Evolutionary conservation across 495 filamentous ascomycete species (phyloP), one percentile per base, ranked within the genome.

Genomic region (Hypoxylon trugodes): DNA sequence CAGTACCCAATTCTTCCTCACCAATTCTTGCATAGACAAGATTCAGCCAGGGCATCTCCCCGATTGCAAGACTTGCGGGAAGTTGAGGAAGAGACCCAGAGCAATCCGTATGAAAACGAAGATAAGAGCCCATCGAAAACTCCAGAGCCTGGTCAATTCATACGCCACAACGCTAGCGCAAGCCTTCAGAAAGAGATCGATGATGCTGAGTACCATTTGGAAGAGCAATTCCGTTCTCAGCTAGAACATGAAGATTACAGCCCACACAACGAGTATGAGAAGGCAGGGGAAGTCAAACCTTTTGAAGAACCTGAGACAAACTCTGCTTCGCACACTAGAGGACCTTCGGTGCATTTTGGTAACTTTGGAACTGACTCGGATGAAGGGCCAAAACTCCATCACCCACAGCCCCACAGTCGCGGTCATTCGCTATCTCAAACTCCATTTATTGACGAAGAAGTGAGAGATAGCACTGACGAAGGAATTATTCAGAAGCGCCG

Each of bases 121-220:
- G 64, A 55, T 22, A 78, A 84, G 65, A 82, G 73, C 22, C 76
- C 77, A 1, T 76, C 79, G 2, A 79, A 81, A 59, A 79, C 76
- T 1, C 79, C 81, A 2, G 81, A 83, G 59, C 77, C 79, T 0
- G 57, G 35, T 13, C 59, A 66, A 15, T 77, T 77, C 37, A 59
- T 74, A 25, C 71, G 63, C 26, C 81, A 74, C 64, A 83, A 78
- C 25, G 75, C 74, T 38, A 69, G 65, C 56, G 72, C 79, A 32
- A 90, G 84, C 26, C 79, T 97, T 22, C 91, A 97, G 73, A 87
- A 88, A 68, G 92, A 96, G 61, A 86, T 96, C 38, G 90, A 96
- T 45, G 87, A 92, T 69, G 85, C 86, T n/a, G 89, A 96, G 55
- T 92, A 95, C 66, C 90, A 93, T 54, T 71, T 93, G 52, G 90